Evolutionary conservation across 208 protist genomes (phyloP), one percentile per base, ranked within the genome.

Genomic region (Crithidia bombi): DNA sequence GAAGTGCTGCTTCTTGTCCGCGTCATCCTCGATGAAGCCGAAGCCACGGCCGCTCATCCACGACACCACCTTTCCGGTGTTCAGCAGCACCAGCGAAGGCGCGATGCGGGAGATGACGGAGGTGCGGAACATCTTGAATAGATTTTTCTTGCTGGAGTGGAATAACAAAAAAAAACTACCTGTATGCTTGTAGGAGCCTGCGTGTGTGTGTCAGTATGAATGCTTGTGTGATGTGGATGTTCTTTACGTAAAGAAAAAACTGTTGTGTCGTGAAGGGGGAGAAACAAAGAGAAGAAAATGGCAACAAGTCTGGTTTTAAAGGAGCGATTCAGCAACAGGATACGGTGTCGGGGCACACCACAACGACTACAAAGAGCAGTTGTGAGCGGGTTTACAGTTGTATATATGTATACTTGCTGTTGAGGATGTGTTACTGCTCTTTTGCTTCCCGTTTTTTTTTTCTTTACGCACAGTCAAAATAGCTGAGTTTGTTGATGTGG

Each of bases 1-100:
- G 77, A 97, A 97, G 82, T 95, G 88, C 74, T 96, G 89, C 76
- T 91, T 89, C 83, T 97, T 95, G 75, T 96, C 87, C 17, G 78
- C 79, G 57, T 91, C 82, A 64, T 97, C 93, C 73, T 95, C 89
- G 64, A 97, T 85, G 50, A 97, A 97, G 64, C 93, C 93, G 66
- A 93, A 97, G 55, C 93, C 93, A 56, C 90, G 90, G 52, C 87
- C 87, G 62, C 83, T 89, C 70, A 94, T 91, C 91, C 93, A 97
- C 17, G 87, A 91, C 35, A 95, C 85, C 41, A 97, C 92, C 76
- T 93, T 92, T 44, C 92, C 92, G 39, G 71, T 87, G 81, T 97
- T 97, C 55, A 92, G 65, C 46, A 97, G 79, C 30, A 84, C 59
- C 44, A 78, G 50, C 30, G 81, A 84, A 30, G 88, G 85, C 57